Base-by-base conservation (phyloP, 352 stramenopile species). In the Phytophthora niederhauseri region DNA sequence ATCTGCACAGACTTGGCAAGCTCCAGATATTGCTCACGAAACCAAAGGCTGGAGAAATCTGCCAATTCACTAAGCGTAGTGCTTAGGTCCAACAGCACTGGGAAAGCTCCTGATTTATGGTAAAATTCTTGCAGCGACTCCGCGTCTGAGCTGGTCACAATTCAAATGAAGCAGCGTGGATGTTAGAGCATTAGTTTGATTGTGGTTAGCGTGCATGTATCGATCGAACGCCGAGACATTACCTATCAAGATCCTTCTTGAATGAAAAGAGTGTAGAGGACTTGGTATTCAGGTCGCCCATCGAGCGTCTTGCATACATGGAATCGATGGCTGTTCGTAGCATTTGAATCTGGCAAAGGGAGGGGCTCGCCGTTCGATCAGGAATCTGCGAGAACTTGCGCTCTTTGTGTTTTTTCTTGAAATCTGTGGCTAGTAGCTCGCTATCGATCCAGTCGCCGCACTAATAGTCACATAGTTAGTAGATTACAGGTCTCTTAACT, bases 231-330 rank as follows among this genome's bases (percentile, higher is more conserved):
- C 7, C 56, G 5, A 14, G 8, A 45, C 53, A 46, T 52, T 76
- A 91, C 82, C 79, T 87, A 57, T 92, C 87, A 1, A 97, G 69
- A 26, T 95, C 90, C n/a, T 89, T 84, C 64, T 92, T 92, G 55
- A 86, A 84, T 4, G 88, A 86, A 53, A 95, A 85, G 5, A 90
- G 12, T 14, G 57, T 22, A 22, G 70, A 70, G 8, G 72, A 57
- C 51, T 91, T 89, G 31, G 66, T 56, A 60, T 91, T 84, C 38
- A 82, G 30, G 52, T 93, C 81, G 1, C 78, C 82, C 66, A 84
- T 89, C 4, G 81, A 87, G 9, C 80, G 73, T 34, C 88, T 82
- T 28, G 82, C 76, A 67, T 87, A 95, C 5, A 97, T 77, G 0
- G 86, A 75, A 31, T 89, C 75, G 2, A 89, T 72, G 9, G 76